A percentile compares a stretch with the other conserved stretches of the same genome.
Evolutionary conservation across 2,329 filamentous ascomycete genomes (phyloP).

Genomic region (Microsporum canis): DNA sequence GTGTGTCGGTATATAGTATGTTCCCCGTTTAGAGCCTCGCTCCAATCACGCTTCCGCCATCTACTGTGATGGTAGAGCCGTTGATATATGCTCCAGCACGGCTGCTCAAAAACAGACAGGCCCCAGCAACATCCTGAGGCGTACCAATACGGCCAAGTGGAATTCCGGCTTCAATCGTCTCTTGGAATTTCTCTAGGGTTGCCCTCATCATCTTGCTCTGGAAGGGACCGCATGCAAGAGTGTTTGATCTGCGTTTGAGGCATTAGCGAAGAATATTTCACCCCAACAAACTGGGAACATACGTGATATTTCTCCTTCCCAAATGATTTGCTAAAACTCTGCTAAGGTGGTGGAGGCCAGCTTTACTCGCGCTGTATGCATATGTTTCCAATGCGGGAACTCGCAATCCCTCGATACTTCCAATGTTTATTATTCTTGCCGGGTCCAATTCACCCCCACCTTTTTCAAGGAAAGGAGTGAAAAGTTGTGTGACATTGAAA

Average conservation of each 20-base stretch:
- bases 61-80: constrained; percentile 52
- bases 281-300: constrained; percentile 29
- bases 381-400: constrained; percentile 43
- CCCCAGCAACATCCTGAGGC: constrained; percentile 58
- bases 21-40: constrained; percentile 29
- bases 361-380: constrained; percentile 44
- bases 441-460: constrained; percentile 35
- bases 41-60: constrained; percentile 42
- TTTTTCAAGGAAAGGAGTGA: constrained; percentile 40
- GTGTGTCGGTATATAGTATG: not conserved
- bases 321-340: constrained; percentile 42
- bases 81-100: constrained; percentile 56
- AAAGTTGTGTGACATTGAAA: constrained; percentile 38
- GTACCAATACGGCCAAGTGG: constrained; percentile 57
- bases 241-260: constrained; percentile 46
- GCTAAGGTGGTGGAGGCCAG: constrained; percentile 43
- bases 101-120: constrained; percentile 59
- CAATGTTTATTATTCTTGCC: constrained; percentile 43
- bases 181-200: constrained; percentile 40
- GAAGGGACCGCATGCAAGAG: constrained; percentile 58
- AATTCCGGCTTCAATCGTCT: constrained; percentile 43
- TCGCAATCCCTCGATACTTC: constrained; percentile 44
- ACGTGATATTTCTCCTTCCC: constrained; percentile 43
- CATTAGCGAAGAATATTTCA: constrained; percentile 51
- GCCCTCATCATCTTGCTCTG: constrained; percentile 46